phyloP scores from a whole-genome alignment of 2,329 filamentous ascomycete genomes.

The Aureobasidium sp. region DNA sequence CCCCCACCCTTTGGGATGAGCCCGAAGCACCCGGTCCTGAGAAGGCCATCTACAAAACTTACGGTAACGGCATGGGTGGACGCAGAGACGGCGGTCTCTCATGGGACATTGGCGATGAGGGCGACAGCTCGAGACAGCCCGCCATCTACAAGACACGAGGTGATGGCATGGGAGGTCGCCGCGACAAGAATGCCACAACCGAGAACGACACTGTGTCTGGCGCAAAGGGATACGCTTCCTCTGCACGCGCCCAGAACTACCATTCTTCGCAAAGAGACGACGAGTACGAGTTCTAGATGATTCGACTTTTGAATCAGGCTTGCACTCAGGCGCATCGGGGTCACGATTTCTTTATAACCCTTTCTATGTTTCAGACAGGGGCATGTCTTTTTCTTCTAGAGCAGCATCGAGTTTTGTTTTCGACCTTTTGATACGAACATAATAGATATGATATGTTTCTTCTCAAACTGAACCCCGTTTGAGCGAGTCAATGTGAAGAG shows the following conservation, averaged over 20 bases:
- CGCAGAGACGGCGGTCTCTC: constrained; percentile 5
- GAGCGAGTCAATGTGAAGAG: too few relatives aligned
- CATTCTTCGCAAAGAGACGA: constrained; percentile 21
- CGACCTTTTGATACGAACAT: not conserved
- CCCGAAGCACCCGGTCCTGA: constrained; percentile 7
- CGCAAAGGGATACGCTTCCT: not conserved
- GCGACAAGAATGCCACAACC: constrained; percentile 9
- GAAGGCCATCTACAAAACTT: constrained; percentile 28
- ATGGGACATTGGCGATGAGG: constrained; percentile 14
- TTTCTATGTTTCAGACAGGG: not conserved
- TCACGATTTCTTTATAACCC: not conserved
- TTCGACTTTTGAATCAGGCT: not conserved
- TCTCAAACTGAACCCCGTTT: too few relatives aligned
- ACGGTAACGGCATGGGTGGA: constrained; percentile 52
- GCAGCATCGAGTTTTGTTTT: not conserved
- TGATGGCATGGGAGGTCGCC: constrained; percentile 49
- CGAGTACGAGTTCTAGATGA: constrained; percentile 8
- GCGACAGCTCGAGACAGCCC: constrained; percentile 18
- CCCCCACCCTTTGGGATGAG: constrained; percentile 48
- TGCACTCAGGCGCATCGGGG: not conserved
- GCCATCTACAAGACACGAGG: constrained; percentile 31
- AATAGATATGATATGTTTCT: not conserved
- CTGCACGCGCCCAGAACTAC: constrained; percentile 1
- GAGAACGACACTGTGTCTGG: not conserved
- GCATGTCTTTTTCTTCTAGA: not conserved